A percentile compares a stretch with the other conserved stretches of the same genome.
phyloP scores from a whole-genome alignment of 441 rosid species.

The Erodium moschatum region DNA sequence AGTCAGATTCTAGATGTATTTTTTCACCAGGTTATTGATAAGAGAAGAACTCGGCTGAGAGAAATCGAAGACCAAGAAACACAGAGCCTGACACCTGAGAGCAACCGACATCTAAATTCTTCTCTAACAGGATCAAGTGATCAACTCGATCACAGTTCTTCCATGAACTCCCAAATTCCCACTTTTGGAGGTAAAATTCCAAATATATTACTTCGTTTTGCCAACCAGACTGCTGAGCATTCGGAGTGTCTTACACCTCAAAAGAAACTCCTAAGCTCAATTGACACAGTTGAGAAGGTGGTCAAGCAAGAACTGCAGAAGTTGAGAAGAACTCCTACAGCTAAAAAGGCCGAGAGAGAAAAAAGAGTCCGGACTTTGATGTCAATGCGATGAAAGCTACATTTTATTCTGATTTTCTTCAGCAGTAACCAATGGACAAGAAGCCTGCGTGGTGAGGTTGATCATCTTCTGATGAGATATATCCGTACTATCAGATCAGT shows the following conservation, averaged over 20 bases:
- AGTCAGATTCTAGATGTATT: neutral
- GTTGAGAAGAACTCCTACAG: conserved; percentile 55
- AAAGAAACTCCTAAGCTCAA: conserved; percentile 64
- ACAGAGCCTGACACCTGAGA: conserved; percentile 31
- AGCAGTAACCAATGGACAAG: conserved; percentile 6
- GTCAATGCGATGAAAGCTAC: conserved; percentile 54
- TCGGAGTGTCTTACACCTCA: conserved; percentile 63
- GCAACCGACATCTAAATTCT: conserved; percentile 26
- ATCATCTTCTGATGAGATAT: conserved; percentile 37
- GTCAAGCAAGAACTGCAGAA: conserved; percentile 61
- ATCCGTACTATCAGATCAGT: neutral
- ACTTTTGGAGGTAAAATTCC: conserved; percentile 33
- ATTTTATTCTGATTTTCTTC: conserved; percentile 4
- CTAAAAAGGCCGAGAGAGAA: conserved; percentile 52
- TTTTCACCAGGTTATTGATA: conserved; percentile 52
- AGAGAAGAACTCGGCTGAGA: conserved; percentile 51
- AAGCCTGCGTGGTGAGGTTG: conserved; percentile 24
- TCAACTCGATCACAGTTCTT: conserved; percentile 31
- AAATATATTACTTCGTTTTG: conserved; percentile 43
- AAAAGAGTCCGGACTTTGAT: conserved; percentile 52
- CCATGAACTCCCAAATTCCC: conserved; percentile 37
- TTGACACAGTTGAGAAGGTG: conserved; percentile 58
- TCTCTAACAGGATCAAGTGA: conserved; percentile 24
- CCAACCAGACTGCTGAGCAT: conserved; percentile 32
- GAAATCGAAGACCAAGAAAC: conserved; percentile 34